Evolutionary conservation across 2,329 filamentous ascomycete species (phyloP).

Genomic region (Lasiodiplodia gonubiensis): DNA sequence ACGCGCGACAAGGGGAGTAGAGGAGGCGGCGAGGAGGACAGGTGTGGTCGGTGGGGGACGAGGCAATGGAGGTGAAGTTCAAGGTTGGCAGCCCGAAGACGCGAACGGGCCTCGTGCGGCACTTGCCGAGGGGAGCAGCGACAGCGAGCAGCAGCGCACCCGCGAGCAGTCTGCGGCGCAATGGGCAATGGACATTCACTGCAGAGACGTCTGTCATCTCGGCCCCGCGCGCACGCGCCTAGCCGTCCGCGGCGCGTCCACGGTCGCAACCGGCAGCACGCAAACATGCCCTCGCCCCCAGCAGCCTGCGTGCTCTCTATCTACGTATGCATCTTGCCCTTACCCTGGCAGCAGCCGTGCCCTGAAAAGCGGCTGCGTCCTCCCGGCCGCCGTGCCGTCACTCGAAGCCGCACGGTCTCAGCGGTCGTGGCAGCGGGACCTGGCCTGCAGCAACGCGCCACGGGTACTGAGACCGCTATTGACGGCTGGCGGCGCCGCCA

Average conservation of each 20-base stretch:
- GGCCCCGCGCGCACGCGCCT: background rate
- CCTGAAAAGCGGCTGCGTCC: background rate
- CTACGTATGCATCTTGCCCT: background rate
- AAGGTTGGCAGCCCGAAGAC: conserved; percentile 28
- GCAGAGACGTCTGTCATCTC: background rate
- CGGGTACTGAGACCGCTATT: background rate
- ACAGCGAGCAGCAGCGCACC: conserved; percentile 9
- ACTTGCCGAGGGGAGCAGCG: conserved; percentile 19
- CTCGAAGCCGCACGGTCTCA: background rate
- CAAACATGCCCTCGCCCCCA: conserved; percentile 7
- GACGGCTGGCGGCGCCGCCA: background rate
- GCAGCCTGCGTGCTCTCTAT: conserved; percentile 1
- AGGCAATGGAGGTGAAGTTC: conserved; percentile 26
- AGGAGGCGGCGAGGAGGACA: conserved; percentile 33
- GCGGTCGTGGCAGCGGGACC: background rate
- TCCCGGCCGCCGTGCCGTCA: background rate
- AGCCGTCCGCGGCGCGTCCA: background rate
- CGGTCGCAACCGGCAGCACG: background rate
- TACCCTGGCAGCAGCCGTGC: background rate
- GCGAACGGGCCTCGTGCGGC: conserved; percentile 28
- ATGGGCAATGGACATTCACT: background rate
- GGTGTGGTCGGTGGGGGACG: conserved; percentile 31
- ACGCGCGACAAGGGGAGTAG: conserved; percentile 35
- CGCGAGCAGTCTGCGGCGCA: background rate
- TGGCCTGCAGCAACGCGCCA: background rate